Evolutionary conservation across 1,284 basidiomycete species (phyloP).

Genomic region (Bondarzewia mesenterica): DNA sequence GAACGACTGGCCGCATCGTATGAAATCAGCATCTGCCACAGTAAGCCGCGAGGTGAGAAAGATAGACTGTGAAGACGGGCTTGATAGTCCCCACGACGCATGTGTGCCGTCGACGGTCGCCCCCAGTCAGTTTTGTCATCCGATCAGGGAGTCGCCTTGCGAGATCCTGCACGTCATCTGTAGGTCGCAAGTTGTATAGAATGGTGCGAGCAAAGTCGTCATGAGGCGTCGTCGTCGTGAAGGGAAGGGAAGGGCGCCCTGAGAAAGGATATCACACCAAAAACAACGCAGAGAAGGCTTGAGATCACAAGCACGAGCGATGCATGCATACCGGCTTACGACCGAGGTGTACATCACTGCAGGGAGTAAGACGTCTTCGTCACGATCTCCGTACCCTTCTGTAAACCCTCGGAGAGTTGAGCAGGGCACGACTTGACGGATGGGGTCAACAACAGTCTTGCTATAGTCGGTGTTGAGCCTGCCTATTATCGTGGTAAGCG

Average conservation of each 20-base stretch:
- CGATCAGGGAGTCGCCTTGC: conserved; percentile 25
- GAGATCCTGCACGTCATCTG: conserved; percentile 21
- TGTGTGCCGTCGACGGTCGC: conserved; percentile 35
- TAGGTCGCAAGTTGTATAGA: conserved; percentile 24
- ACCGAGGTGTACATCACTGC: conserved; percentile 28
- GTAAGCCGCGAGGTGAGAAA: not conserved
- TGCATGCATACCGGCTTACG: conserved; percentile 32
- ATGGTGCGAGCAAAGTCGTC: conserved; percentile 27
- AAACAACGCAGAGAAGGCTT: too few relatives aligned
- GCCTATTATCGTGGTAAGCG: not conserved
- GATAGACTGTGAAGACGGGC: conserved; percentile 9
- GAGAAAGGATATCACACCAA: not conserved
- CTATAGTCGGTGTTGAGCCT: conserved; percentile 31
- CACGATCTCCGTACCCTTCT: conserved; percentile 29
- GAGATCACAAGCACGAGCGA: too few relatives aligned
- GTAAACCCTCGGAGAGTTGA: conserved; percentile 26
- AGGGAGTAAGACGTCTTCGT: conserved; percentile 29
- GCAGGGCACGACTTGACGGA: conserved; percentile 26
- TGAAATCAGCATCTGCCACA: too few relatives aligned
- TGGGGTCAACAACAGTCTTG: conserved; percentile 31
- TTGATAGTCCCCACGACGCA: conserved; percentile 40
- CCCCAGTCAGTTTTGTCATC: conserved; percentile 25
- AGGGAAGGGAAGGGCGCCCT: conserved; percentile 34
- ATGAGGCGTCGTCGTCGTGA: conserved; percentile 21
- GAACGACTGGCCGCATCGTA: conserved; percentile 16